phyloP scores from a whole-genome alignment of 768 basidiomycete species.

The Tricholoma bakamatsutake region DNA sequence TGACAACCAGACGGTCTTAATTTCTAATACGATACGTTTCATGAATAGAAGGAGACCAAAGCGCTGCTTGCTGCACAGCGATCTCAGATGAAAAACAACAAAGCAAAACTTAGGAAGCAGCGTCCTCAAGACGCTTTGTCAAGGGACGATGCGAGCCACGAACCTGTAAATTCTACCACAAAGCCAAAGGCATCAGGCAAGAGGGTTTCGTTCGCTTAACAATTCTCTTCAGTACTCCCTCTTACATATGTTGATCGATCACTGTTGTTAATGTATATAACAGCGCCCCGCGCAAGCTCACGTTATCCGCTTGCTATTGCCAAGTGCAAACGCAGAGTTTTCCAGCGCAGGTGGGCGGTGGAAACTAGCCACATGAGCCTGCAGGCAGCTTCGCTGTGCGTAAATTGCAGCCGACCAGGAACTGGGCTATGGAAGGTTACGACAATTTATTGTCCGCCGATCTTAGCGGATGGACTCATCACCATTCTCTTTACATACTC shows the following conservation, averaged over 20 bases:
- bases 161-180: not conserved
- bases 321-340: too few species aligned
- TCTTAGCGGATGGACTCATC: not conserved
- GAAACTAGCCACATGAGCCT: too few species aligned
- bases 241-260: not conserved
- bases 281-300: not conserved
- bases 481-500: not conserved
- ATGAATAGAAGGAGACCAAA: slow-evolving; percentile 36
- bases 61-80: slow-evolving; percentile 30
- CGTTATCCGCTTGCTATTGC: not conserved
- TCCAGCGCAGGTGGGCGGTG: too few species aligned
- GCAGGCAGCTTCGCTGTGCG: not conserved
- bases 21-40: not conserved
- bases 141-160: not conserved
- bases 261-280: not conserved
- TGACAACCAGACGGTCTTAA: not conserved
- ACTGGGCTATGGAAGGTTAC: not conserved
- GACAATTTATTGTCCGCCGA: not conserved
- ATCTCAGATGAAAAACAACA: slow-evolving; percentile 33
- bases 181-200: not conserved
- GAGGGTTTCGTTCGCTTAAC: slow-evolving; percentile 8
- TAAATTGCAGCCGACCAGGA: not conserved
- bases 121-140: not conserved
- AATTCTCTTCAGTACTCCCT: not conserved
- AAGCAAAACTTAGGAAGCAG: slow-evolving; percentile 26